phyloP scores from a whole-genome alignment of 345 rosid species.

The Melaleuca quinquenervia region DNA sequence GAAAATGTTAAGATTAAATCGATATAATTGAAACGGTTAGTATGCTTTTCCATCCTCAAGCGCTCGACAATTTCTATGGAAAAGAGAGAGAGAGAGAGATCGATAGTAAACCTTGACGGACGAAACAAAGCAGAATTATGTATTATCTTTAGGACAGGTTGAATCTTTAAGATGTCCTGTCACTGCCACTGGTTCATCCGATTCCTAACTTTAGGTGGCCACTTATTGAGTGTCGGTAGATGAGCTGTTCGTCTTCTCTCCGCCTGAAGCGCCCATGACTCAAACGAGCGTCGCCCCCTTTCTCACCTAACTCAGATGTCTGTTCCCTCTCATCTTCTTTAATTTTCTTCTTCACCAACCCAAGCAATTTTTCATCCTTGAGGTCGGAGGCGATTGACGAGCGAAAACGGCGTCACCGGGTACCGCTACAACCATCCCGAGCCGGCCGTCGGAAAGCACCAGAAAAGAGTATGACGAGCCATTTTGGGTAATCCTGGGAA shows the following conservation, averaged over 20 bases:
- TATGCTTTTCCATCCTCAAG: background rate
- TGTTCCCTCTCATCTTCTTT: background rate
- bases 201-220: background rate
- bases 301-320: background rate
- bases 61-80: background rate
- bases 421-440: background rate
- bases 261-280: background rate
- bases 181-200: background rate
- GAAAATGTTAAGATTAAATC: too few species aligned
- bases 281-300: background rate
- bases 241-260: background rate
- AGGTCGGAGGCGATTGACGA: background rate
- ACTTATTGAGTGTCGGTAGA: background rate
- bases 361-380: background rate
- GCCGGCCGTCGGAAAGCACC: background rate
- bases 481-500: background rate
- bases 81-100: background rate
- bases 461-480: background rate
- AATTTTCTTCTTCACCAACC: background rate
- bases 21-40: too few species aligned
- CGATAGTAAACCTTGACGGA: background rate
- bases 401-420: background rate
- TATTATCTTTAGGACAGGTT: accelerated
- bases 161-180: background rate
- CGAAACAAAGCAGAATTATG: background rate